Conservation (phyloP, 208 protist species). For the Trypanosoma melophagium region DNA sequence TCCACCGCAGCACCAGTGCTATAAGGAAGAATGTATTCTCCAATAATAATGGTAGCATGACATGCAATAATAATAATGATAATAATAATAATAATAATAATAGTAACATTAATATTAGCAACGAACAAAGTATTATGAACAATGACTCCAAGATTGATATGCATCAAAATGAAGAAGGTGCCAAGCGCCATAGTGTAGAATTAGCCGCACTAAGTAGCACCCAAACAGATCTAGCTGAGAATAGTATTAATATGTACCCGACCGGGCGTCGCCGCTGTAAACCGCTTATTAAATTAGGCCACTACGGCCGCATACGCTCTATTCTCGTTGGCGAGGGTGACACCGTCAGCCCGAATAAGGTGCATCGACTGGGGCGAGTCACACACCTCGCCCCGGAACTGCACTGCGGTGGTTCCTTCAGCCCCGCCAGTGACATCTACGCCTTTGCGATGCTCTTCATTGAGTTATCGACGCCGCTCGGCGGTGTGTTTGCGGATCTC, state of each 20-base stretch:
- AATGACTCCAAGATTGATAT: too few species aligned
- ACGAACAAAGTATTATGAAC: too few species aligned
- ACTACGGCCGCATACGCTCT: constrained; percentile 34
- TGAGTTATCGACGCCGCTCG: constrained; percentile 60
- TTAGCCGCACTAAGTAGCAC: neutral
- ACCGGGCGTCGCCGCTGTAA: constrained; percentile 21
- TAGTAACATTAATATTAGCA: too few species aligned
- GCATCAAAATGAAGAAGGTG: neutral
- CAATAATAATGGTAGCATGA: neutral
- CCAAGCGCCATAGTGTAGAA: neutral
- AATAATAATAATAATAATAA: constrained; percentile 1
- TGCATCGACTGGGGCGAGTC: constrained; percentile 51
- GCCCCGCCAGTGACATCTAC: constrained; percentile 70
- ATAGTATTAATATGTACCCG: too few species aligned
- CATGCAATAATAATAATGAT: neutral
- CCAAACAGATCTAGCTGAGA: neutral
- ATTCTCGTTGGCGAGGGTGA: constrained; percentile 22
- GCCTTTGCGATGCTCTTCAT: constrained; percentile 86
- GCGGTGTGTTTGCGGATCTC: constrained; percentile 48
- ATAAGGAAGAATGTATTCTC: neutral
- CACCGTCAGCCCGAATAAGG: constrained; percentile 9
- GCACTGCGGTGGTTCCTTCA: too few species aligned
- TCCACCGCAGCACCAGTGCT: too few species aligned
- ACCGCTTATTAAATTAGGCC: constrained; percentile 39
- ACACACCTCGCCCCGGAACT: constrained; percentile 70